phyloP scores from a whole-genome alignment of 768 basidiomycete genomes.

The Agrocybe praecox region DNA sequence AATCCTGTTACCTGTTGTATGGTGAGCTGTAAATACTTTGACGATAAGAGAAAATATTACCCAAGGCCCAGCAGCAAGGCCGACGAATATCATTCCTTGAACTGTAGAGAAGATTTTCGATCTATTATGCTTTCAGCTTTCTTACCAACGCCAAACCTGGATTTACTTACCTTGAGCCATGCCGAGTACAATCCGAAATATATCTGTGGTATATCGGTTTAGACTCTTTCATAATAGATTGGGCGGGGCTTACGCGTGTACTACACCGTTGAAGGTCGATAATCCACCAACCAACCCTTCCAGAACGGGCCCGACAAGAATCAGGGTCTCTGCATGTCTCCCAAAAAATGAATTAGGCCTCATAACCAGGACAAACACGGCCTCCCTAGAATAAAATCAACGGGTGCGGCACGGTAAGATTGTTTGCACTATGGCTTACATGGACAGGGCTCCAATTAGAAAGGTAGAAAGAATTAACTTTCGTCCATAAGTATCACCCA shows the following conservation, averaged over 20 bases:
- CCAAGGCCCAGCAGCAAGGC: conserved; percentile 78
- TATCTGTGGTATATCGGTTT: conserved; percentile 42
- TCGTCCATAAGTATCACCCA: conserved; percentile 76
- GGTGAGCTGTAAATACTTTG: not conserved
- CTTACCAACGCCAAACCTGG: not conserved
- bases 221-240: conserved; percentile 6
- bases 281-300: conserved; percentile 82
- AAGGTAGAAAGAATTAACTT: conserved; percentile 72
- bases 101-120: conserved; percentile 63
- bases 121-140: conserved; percentile 21
- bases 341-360: conserved; percentile 48
- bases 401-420: not conserved
- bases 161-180: conserved; percentile 44
- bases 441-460: conserved; percentile 69
- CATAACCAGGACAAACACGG: conserved; percentile 80
- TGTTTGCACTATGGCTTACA: conserved; percentile 49
- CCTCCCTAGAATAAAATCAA: conserved; percentile 53
- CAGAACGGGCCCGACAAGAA: conserved; percentile 75
- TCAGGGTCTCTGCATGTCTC: conserved; percentile 65
- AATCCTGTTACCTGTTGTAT: conserved; percentile 43
- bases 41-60: conserved; percentile 39
- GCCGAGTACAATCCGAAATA: conserved; percentile 52
- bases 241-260: conserved; percentile 62
- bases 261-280: conserved; percentile 63
- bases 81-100: conserved; percentile 75